These are phyloP conservation scores for Globisporangium radiosum DNA, from an alignment of 352 stramenopile species.

Conservation along the genomic window DNA sequence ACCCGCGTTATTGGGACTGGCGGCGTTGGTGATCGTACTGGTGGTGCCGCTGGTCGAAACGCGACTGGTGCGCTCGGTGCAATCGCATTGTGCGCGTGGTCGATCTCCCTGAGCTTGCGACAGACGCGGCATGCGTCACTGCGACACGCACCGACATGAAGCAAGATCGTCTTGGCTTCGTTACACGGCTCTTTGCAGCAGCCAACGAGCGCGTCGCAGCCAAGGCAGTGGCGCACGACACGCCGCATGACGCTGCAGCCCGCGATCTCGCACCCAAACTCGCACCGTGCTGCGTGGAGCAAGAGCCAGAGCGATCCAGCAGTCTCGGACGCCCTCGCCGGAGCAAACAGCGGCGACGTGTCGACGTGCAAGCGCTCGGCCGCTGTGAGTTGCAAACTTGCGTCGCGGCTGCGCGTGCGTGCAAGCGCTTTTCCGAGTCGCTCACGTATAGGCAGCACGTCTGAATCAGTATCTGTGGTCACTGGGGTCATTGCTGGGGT, in stretches of 20 bases:
- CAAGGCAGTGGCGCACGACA: slow-evolving; percentile 55
- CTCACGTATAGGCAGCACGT: slow-evolving; percentile 10
- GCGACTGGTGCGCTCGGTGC: no score
- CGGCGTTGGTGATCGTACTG: no score
- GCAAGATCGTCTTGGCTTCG: slow-evolving; percentile 69
- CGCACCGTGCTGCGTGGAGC: slow-evolving; percentile 42
- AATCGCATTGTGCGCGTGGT: slow-evolving; percentile 55
- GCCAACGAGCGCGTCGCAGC: slow-evolving; percentile 49
- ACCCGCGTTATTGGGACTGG: slow-evolving; percentile 9
- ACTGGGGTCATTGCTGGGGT: no score
- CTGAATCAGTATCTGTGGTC: no score
- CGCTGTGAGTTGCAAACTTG: slow-evolving; percentile 23
- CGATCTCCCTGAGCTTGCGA: slow-evolving; percentile 59
- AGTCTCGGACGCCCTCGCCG: slow-evolving; percentile 44
- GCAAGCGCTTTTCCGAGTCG: slow-evolving; percentile 16
- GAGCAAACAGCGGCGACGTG: slow-evolving; percentile 44
- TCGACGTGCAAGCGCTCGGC: slow-evolving; percentile 46
- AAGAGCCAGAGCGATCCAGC: slow-evolving; percentile 69
- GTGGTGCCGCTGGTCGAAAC: no score
- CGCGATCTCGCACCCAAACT: slow-evolving; percentile 40
- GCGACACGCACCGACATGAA: slow-evolving; percentile 60
- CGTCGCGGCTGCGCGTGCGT: slow-evolving; percentile 6
- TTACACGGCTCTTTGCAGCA: slow-evolving; percentile 67
- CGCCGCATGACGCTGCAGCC: slow-evolving; percentile 68
- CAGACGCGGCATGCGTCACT: slow-evolving; percentile 44